Evolutionary conservation across 129 eudicot genomes (phyloP), one percentile per base, ranked within the genome.

Genomic region (Chrysanthemum makinoi): DNA sequence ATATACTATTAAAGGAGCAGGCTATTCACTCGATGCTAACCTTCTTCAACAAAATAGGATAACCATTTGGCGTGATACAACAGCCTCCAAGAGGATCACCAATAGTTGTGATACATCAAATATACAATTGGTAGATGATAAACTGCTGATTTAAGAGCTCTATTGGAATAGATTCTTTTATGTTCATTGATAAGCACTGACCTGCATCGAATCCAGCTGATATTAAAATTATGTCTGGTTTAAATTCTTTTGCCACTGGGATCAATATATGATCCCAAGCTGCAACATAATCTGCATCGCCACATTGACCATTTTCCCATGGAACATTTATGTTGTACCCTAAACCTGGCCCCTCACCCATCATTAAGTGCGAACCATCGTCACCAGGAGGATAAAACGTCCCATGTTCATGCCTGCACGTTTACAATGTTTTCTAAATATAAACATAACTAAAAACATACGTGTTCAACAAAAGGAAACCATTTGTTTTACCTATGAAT

Each of bases 161-260:
- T 33, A 58, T 22, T 8, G 10, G 54, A 15, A 39, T 16, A 51
- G 10, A 53, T 63, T 10, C 14, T 8, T 20, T 20, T 19, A 52
- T 76, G 68, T 19, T 44, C 28, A 33, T 4, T 30, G 26, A 74
- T 28, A 80, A 68, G 56, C 81, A 44, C 79, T 77, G 62, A 94
- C 98, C 98, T 82, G 96, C 97, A 88, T 95, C 99, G 72, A 95
- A 95, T 78, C 99, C 99, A 52, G 97, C 97, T 65, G 99, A 90
- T 35, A 95, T 39, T 3, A 95, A 68, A 56, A 90, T 60, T 68
- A 95, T 72, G 73, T 90, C 99, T 2, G 99, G 97, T 54, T 78
- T 76, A 66, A 90, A 95, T 75, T 90, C 97, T 83, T 70, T 87
- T 30, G 94, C 97, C 77, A 95, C 99, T 50, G 99, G 99, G 68